Base-by-base conservation (phyloP, 106 monocot genomes). In the Posidonia australis region DNA sequence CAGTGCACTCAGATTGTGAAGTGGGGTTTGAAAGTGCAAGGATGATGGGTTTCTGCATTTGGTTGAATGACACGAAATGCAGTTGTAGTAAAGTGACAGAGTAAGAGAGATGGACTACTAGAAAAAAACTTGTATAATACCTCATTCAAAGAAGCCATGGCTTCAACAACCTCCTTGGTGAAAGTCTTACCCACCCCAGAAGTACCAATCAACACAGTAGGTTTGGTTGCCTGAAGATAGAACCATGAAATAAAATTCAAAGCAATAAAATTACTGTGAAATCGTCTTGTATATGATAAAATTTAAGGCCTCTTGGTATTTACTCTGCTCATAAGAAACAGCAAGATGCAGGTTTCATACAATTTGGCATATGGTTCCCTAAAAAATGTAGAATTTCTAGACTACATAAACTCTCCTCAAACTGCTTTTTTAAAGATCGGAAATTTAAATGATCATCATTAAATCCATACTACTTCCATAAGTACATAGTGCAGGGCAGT, bases 1-100 rank as follows among this genome's bases (percentile, higher is more conserved):
- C 85, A 58, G 87, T 92, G 64, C 88, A 88, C 47, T 88, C 92
- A 13, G 92, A 84, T 63, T 92, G 92, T 14, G 92, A 82, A 5
- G 92, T 92, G 26, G 92, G 92, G 67, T 92, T 92, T 23, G 92
- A 92, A 0, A 92, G 75, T 62, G 92, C 83, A 62, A 92, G 79
- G 70, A 92, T 92, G 20, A 92, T 25, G 29, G 92, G 92, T 69
- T 77, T 92, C 92, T 92, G 70, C 49, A 65, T 42, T 26, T 32
- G 46, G 5, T 29, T 11, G 11, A 36, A 2, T 11, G 45, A 42
- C 14, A 13, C 14, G 2, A 0, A 28, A 5, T 26, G 11, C 25
- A 36, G 16, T 62, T 6, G 31, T 31, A 7, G 1, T 26, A 13
- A 64, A 25, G 11, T 42, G 7, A 64, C 46, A 46, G 25, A 21